Evolutionary conservation across 306 rosid genomes (phyloP).

Genomic region (Ziziphus jujuba): DNA sequence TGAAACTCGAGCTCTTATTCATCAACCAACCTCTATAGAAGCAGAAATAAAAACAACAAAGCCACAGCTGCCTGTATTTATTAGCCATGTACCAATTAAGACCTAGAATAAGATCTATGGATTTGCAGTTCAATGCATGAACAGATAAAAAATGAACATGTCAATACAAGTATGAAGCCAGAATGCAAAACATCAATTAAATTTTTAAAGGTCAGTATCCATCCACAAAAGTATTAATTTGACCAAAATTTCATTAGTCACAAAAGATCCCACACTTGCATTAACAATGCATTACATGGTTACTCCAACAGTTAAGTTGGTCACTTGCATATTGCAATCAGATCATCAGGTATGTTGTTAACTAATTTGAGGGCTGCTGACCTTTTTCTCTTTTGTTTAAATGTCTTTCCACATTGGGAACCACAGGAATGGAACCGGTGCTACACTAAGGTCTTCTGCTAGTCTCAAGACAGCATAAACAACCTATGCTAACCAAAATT

Average conservation of each 20-base stretch:
- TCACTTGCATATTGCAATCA: conserved; percentile 75
- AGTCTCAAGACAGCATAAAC: conserved; percentile 90
- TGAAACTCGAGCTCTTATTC: conserved; percentile 96
- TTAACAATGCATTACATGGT: background rate
- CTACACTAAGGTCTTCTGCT: conserved; percentile 90
- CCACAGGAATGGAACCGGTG: conserved; percentile 92
- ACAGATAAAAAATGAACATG: background rate
- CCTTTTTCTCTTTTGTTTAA: conserved; percentile 86
- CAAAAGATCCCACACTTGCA: background rate
- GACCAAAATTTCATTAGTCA: too few species aligned
- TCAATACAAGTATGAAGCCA: too few species aligned
- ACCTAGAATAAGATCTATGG: too few species aligned
- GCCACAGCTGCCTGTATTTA: conserved; percentile 19
- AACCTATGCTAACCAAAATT: conserved; percentile 66
- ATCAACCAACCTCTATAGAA: conserved; percentile 89
- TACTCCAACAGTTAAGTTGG: conserved; percentile 21
- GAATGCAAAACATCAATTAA: too few species aligned
- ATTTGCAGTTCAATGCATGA: conserved; percentile 18
- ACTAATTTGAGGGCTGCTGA: conserved; percentile 86
- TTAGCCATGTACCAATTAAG: conserved; percentile 7
- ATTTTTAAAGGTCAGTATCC: background rate
- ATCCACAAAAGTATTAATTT: background rate
- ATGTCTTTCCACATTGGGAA: conserved; percentile 97
- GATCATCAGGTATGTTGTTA: conserved; percentile 70
- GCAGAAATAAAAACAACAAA: conserved; percentile 11